Base-by-base conservation (phyloP, 2,329 filamentous ascomycete species). In the Gaeumannomyces tritici region DNA sequence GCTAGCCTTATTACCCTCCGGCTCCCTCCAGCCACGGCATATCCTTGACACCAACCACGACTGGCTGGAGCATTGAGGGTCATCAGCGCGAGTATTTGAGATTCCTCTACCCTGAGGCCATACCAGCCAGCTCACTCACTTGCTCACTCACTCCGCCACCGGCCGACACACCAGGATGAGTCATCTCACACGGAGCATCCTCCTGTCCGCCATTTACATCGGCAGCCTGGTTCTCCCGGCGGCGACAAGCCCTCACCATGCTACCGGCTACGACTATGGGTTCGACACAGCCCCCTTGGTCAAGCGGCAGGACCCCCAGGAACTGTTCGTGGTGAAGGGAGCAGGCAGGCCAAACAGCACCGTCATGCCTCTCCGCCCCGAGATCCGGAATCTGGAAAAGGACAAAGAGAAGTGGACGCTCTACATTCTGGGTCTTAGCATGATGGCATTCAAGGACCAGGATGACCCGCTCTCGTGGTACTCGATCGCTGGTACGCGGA, bases 351-450 rank as follows among this genome's bases (percentile, higher is more conserved):
- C 73, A 59, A 64, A 62, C 26, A 58, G 55, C 55, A 56, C 33
- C 1, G 74, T 74, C 21, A 66, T 78, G 11, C 79, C 77, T 15
- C 62, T 77, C 51, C 83, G 91, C 66, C 79, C 80, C 60, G 89
- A 95, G 70, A 83, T 96, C 66, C 80, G 87, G 57, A 77, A 88
- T 54, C 78, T 96, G 67, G 77, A 84, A 66, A 75, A 81, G 62
- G 82, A 90, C 63, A 71, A 80, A 11, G 85, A 90, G 68, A 81
- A 83, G 70, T 91, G 88, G 85, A 91, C 90, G 70, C 74, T 96
- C 63, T 96, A 89, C 73, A 77, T 96, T 29, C 81, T 93, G 59
- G 89, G 88, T 15, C 80, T 95, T 68, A 84, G 84, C 71, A 85
- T 86, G 76, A 85, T 93, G 77, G 87, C 91, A 74, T 82, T 79